phyloP scores from a whole-genome alignment of 139 green algal species.

The Volvox reticuliferus region DNA sequence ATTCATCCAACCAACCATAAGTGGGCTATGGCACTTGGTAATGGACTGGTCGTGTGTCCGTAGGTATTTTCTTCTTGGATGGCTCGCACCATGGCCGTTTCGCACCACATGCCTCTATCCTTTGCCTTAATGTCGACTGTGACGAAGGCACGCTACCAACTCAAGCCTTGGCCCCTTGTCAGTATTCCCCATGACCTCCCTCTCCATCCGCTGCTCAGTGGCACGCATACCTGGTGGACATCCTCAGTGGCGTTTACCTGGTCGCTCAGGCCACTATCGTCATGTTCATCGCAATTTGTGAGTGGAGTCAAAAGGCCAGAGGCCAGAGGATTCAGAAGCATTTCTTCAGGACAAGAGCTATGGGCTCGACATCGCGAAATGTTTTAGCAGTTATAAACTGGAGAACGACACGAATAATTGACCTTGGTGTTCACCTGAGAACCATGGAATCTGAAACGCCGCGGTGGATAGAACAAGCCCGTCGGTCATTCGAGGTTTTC shows the following conservation, averaged over 20 bases:
- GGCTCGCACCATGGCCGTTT: no score
- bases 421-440: no score
- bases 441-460: no score
- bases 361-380: no score
- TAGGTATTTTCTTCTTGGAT: no score
- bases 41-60: no score
- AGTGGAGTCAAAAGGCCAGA: neutral
- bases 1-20: no score
- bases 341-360: neutral
- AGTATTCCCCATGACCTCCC: neutral
- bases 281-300: constrained; percentile 52
- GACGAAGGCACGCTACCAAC: neutral
- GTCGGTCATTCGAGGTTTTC: no score
- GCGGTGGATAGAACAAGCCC: no score
- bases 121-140: neutral
- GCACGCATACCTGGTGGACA: constrained; percentile 34
- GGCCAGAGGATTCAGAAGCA: neutral
- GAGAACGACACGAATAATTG: no score
- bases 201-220: neutral
- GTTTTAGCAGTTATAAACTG: no score
- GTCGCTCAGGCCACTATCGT: constrained; percentile 55
- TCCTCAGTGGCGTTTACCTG: constrained; percentile 1
- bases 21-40: no score
- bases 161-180: neutral
- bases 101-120: neutral